Conservation (phyloP, 2,329 filamentous ascomycete species). For the Juglanconis oblonga region DNA sequence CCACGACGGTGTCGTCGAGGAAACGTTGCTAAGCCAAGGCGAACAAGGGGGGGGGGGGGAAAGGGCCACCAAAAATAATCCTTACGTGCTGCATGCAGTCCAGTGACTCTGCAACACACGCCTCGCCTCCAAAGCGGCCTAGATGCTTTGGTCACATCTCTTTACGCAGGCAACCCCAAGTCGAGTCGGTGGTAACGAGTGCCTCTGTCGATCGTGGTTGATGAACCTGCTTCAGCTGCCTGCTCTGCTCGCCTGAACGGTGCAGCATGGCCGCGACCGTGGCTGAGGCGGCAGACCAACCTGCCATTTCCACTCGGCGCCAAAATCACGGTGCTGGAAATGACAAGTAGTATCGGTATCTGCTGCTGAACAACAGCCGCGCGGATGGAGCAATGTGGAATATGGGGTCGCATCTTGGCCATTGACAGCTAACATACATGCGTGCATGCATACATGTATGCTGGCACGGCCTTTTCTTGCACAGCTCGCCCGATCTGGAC, state of each 20-base stretch:
- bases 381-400: not conserved
- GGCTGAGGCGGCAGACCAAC: conserved; percentile 4
- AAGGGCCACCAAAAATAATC: not conserved
- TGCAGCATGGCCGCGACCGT: not conserved
- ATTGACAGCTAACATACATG: not conserved
- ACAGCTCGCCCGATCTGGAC: not conserved
- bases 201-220: too few species aligned
- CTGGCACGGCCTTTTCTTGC: not conserved
- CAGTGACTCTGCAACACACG: too few species aligned
- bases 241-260: not conserved
- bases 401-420: not conserved
- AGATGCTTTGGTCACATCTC: not conserved
- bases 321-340: not conserved
- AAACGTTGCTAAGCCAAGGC: too few species aligned
- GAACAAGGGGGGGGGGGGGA: too few species aligned
- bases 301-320: not conserved
- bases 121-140: too few species aligned
- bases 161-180: not conserved
- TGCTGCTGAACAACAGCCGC: not conserved
- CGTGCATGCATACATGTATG: not conserved
- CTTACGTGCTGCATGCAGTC: not conserved
- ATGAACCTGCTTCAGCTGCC: not conserved
- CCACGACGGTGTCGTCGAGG: not conserved
- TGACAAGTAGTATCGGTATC: too few species aligned
- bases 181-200: not conserved